A percentile compares a stretch with the other conserved stretches of the same genome.
phyloP scores from a whole-genome alignment of 1,284 basidiomycete species.

The Puccinia novopanici region DNA sequence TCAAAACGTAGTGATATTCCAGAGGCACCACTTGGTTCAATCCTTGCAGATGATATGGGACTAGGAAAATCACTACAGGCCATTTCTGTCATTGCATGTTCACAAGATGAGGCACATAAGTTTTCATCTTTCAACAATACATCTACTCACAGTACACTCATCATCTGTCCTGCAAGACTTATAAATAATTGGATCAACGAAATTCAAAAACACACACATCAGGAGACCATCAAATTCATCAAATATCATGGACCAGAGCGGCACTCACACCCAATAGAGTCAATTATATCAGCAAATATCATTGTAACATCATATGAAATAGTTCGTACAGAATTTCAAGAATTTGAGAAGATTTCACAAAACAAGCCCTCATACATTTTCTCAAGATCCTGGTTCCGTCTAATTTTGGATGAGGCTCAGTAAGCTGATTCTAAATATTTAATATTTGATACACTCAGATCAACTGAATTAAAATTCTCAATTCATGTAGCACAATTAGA shows the following conservation, averaged over 20 bases:
- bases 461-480: background rate
- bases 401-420: conserved; percentile 98
- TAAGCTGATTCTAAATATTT: too few species aligned
- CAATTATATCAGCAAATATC: background rate
- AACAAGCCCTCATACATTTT: background rate
- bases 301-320: background rate
- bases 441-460: background rate
- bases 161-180: conserved; percentile 23
- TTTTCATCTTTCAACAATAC: background rate
- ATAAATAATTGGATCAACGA: conserved; percentile 21
- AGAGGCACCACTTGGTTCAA: conserved; percentile 41
- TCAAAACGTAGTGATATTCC: background rate
- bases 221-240: background rate
- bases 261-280: background rate
- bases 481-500: conserved; percentile 69
- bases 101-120: background rate
- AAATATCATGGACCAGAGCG: conserved; percentile 13
- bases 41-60: conserved; percentile 60
- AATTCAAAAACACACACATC: background rate
- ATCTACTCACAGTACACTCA: background rate
- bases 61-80: conserved; percentile 59
- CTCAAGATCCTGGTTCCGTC: conserved; percentile 74
- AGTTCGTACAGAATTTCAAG: background rate
- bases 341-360: background rate
- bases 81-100: conserved; percentile 57